Conservation (phyloP, 129 eudicot species). For the Deinandra increscens region DNA sequence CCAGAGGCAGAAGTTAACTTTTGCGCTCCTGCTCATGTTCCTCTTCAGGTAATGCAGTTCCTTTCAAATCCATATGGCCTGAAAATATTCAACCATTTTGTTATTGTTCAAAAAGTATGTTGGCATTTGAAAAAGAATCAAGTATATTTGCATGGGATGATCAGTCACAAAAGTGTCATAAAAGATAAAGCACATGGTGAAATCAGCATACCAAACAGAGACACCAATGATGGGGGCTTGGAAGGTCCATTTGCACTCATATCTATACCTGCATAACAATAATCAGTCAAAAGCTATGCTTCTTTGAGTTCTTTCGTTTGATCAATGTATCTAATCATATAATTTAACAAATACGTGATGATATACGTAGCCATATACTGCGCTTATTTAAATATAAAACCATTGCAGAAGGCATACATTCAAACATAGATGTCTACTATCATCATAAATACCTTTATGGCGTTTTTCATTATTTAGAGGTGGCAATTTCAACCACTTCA, state of each 20-base stretch:
- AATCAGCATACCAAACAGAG: conserved; percentile 67
- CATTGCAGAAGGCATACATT: neutral
- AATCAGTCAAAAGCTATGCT: conserved; percentile 12
- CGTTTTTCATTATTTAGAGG: neutral
- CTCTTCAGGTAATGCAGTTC: conserved; percentile 48
- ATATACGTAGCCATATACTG: neutral
- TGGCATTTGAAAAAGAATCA: neutral
- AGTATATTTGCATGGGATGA: neutral
- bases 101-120: neutral
- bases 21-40: conserved; percentile 51
- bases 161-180: neutral
- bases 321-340: neutral
- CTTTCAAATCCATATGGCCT: conserved; percentile 53
- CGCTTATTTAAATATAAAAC: neutral
- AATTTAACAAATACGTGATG: conserved; percentile 7
- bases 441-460: neutral
- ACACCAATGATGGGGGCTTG: conserved; percentile 66
- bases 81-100: neutral
- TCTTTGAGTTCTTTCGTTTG: conserved; percentile 3
- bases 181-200: conserved; percentile 11
- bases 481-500: neutral
- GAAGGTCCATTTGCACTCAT: conserved; percentile 56
- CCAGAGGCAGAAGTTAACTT: conserved; percentile 25
- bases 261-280: conserved; percentile 55
- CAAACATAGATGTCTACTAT: neutral